Evolutionary conservation across 306 rosid species (phyloP).

Genomic region (Pueraria montana): DNA sequence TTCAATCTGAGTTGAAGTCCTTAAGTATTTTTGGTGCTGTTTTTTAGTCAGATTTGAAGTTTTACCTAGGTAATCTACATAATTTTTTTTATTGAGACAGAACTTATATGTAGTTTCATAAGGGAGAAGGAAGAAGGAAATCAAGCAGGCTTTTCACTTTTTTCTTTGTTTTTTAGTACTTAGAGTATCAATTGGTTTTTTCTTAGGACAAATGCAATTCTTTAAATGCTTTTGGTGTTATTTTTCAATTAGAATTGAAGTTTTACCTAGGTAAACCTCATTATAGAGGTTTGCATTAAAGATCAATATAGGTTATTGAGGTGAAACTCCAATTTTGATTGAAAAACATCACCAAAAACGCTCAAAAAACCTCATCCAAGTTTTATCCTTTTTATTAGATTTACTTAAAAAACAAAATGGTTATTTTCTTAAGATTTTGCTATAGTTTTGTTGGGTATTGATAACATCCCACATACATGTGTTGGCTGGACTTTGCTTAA

Average conservation of each 20-base stretch:
- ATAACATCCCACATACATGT: background rate
- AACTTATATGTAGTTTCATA: background rate
- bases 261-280: background rate
- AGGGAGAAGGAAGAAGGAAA: background rate
- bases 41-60: background rate
- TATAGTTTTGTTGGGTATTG: background rate
- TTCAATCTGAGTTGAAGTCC: background rate
- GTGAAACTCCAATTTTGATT: background rate
- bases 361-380: background rate
- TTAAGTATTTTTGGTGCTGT: background rate
- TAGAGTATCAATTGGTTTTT: conserved; percentile 27
- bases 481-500: conserved; percentile 17
- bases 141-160: background rate
- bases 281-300: background rate
- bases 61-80: background rate
- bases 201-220: background rate
- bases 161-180: background rate
- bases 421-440: background rate
- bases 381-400: background rate
- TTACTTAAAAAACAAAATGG: background rate
- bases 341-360: background rate
- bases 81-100: background rate
- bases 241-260: background rate
- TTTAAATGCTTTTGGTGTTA: background rate
- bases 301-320: background rate